Evolutionary conservation across 306 rosid genomes (phyloP).

Genomic region (Trifolium subterraneum): DNA sequence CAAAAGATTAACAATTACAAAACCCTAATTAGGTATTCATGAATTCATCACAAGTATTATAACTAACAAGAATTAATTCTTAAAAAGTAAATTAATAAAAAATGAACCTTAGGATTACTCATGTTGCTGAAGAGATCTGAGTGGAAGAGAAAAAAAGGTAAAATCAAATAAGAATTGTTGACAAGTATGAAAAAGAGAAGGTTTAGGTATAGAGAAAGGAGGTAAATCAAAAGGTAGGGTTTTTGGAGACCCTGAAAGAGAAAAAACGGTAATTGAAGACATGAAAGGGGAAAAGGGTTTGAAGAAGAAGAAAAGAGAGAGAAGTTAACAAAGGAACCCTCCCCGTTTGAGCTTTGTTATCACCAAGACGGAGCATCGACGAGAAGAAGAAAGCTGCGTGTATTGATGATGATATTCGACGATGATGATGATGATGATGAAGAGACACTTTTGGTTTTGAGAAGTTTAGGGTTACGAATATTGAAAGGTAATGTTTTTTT

Average conservation of each 20-base stretch:
- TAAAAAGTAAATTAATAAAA: too few relatives aligned
- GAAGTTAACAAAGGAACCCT: conserved; percentile 67
- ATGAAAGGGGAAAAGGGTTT: conserved; percentile 66
- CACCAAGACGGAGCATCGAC: conserved; percentile 49
- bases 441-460: too few relatives aligned
- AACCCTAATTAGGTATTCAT: not conserved
- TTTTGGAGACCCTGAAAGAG: conserved; percentile 74
- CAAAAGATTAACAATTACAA: not conserved
- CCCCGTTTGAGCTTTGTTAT: conserved; percentile 49
- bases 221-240: conserved; percentile 62
- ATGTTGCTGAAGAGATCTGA: conserved; percentile 48
- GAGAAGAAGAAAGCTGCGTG: not conserved
- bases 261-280: conserved; percentile 73
- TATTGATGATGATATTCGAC: not conserved
- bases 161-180: conserved; percentile 37
- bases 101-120: conserved; percentile 74
- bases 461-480: too few relatives aligned
- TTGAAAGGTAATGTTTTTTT: too few relatives aligned
- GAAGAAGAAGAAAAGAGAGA: conserved; percentile 58
- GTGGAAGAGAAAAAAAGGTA: conserved; percentile 31
- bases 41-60: conserved; percentile 18
- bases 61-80: too few relatives aligned
- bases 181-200: conserved; percentile 21
- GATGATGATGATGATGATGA: too few relatives aligned
- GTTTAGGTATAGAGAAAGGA: conserved; percentile 45